Base-by-base conservation (phyloP, 345 rosid species). In the Melaleuca alternifolia region DNA sequence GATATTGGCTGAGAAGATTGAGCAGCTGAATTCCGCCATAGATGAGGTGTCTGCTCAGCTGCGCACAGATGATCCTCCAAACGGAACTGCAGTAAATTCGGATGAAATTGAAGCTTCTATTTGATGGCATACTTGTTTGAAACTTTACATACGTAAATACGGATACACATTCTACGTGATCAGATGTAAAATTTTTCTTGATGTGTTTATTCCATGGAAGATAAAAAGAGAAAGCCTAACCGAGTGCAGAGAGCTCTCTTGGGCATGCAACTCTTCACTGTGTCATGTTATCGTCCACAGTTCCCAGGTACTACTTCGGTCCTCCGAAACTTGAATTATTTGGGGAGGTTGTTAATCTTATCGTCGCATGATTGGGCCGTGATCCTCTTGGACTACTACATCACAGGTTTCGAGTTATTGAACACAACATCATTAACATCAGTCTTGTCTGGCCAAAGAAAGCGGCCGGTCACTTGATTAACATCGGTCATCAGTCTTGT, bases 31-130 rank as follows among this genome's bases (percentile, higher is more conserved):
- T 88, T 82, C 87, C 3, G 93, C 93, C 51, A 92, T 93, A 52
- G 93, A 91, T 83, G 92, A 91, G 52, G 92, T 91, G 87, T 90
- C 93, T 83, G 75, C 90, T 59, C 93, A 89, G 87, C 82, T 91
- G 59, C 92, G 53, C 24, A 11, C 90, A 76, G 88, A 90, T 18
- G 94, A 90, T 75, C 48, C 89, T 53, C 76, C 89, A 16, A 86
- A 89, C 10, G 89, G 89, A 62, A 30, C 79, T 83, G 84, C 89
- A 15, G 90, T 85, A 6, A 75, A 30, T 56, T 82, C 88, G 5
- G 88, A 89, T 71, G 90, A 85, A 86, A 85, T 90, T 18, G 87
- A 87, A 86, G 91, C 92, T 83, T 82, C 92, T 54, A 53, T 87
- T 23, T 86, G 51, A 87, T n/a, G 48, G 75, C 54, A 16, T 54